Evolutionary conservation across 345 rosid species (phyloP).

Genomic region (Hypericum androsaemum): DNA sequence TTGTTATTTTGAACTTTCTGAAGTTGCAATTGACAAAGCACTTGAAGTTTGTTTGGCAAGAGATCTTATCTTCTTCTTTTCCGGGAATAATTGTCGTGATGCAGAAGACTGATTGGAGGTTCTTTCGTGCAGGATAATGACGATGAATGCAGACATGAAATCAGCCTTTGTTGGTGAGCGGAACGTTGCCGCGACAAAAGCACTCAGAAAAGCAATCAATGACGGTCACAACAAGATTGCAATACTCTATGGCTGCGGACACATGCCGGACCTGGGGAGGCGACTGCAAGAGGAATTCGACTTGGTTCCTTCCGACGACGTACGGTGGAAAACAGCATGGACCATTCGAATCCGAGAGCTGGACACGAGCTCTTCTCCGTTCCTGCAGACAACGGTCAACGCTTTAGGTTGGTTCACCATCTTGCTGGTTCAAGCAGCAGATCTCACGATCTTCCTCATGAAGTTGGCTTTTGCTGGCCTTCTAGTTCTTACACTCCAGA

Average conservation of each 20-base stretch:
- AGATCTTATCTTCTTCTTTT: too few species aligned
- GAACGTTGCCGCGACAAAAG: constrained; percentile 65
- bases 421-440: constrained; percentile 67
- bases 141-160: constrained; percentile 57
- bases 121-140: constrained; percentile 31
- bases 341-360: constrained; percentile 53
- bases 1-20: too few species aligned
- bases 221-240: constrained; percentile 70
- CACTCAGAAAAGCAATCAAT: constrained; percentile 48
- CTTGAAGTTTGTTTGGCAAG: too few species aligned
- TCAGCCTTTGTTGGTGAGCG: constrained; percentile 90
- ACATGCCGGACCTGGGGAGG: constrained; percentile 94
- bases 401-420: constrained; percentile 28
- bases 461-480: too few species aligned
- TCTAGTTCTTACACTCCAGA: too few species aligned
- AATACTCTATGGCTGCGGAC: constrained; percentile 82
- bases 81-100: too few species aligned
- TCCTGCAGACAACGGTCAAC: constrained; percentile 21
- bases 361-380: constrained; percentile 43
- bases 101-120: too few species aligned
- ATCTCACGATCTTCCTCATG: constrained; percentile 20
- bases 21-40: too few species aligned
- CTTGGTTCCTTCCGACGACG: constrained; percentile 43
- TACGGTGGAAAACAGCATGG: constrained; percentile 95
- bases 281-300: constrained; percentile 64